These are phyloP conservation scores for Picochlorum sp. DNA, from an alignment of 139 green algal genomes.

Conservation along the genomic window DNA sequence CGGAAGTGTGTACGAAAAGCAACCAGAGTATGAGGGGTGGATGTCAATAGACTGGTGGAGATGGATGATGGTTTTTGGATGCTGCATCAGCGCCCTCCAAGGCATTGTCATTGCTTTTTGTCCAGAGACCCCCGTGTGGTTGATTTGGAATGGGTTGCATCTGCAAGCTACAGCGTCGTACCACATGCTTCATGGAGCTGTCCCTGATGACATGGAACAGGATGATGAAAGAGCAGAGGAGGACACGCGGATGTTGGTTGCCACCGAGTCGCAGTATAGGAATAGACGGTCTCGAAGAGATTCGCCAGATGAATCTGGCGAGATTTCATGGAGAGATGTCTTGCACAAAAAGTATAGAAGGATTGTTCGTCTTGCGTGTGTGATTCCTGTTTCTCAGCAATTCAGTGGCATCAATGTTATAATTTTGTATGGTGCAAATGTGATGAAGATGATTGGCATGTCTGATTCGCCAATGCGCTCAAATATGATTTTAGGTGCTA, in stretches of 20 bases:
- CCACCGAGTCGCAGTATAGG: not conserved
- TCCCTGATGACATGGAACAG: not conserved
- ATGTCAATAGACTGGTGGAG: constrained; percentile 63
- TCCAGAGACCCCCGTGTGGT: constrained; percentile 78
- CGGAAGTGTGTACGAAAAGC: constrained; percentile 33
- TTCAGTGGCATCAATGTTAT: constrained; percentile 92
- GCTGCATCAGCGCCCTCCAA: constrained; percentile 60
- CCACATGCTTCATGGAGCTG: constrained; percentile 13
- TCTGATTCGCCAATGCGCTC: constrained; percentile 62
- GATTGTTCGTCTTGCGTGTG: constrained; percentile 27
- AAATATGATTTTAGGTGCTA: constrained; percentile 66
- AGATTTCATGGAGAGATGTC: constrained; percentile 38
- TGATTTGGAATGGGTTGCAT: constrained; percentile 38
- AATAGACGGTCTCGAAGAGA: not conserved
- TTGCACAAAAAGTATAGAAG: constrained; percentile 31
- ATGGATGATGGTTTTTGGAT: constrained; percentile 74
- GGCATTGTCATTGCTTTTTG: constrained; percentile 57
- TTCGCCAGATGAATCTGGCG: not conserved
- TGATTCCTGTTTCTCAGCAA: constrained; percentile 89
- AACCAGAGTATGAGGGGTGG: constrained; percentile 68
- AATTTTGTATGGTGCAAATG: constrained; percentile 83
- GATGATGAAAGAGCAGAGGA: not conserved
- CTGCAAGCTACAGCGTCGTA: constrained; percentile 6
- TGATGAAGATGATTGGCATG: constrained; percentile 87
- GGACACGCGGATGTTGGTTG: not conserved